Percentiles rank a stretch among this genome's conserved stretches.
These are phyloP conservation scores for Geotrichum candidum DNA, from an alignment of 1,139 yeast species.

Conservation along the genomic window DNA sequence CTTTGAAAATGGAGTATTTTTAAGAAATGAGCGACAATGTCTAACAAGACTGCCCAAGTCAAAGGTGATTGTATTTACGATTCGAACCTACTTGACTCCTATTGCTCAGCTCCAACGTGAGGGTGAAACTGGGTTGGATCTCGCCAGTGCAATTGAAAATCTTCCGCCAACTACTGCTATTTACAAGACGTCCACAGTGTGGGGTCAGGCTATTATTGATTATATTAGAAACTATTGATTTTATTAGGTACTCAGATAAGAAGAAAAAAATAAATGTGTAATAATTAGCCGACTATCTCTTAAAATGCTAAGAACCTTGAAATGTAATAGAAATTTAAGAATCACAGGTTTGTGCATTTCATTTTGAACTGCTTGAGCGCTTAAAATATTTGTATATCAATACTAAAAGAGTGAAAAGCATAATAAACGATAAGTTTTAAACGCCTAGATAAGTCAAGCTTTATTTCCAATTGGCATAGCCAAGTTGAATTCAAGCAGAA, in stretches of 20 bases:
- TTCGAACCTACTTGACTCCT: conserved; percentile 62
- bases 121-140: conserved; percentile 34
- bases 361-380: too few relatives aligned
- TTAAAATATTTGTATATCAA: too few relatives aligned
- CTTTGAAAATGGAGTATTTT: conserved; percentile 46
- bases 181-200: conserved; percentile 53
- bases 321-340: too few relatives aligned
- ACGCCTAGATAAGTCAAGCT: too few relatives aligned
- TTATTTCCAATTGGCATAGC: too few relatives aligned
- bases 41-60: conserved; percentile 54
- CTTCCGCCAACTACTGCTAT: conserved; percentile 53
- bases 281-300: not conserved
- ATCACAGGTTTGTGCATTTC: too few relatives aligned
- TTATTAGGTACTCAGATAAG: not conserved
- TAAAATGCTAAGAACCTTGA: too few relatives aligned
- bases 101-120: conserved; percentile 49
- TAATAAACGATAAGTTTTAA: too few relatives aligned
- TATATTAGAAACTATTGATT: conserved; percentile 34
- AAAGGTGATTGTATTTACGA: conserved; percentile 52
- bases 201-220: conserved; percentile 60
- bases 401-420: too few relatives aligned
- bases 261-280: not conserved
- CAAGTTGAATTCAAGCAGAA: too few relatives aligned
- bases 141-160: conserved; percentile 53
- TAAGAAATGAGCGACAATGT: conserved; percentile 58